Evolutionary conservation across 129 eudicot genomes (phyloP), one percentile per base, ranked within the genome.

Genomic region (Lactuca saligna): DNA sequence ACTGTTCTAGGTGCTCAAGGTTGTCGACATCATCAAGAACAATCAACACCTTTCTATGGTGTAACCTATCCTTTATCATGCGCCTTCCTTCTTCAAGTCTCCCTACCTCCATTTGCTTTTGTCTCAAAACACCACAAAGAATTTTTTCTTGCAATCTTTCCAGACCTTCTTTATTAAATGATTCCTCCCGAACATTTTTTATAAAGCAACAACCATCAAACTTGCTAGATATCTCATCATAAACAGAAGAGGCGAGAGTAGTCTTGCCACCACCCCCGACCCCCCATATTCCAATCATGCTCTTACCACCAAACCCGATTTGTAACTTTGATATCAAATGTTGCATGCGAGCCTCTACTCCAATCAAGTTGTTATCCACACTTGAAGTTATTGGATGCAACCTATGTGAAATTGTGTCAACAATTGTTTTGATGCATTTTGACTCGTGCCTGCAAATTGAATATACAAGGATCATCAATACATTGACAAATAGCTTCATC

Each of bases 241-340:
- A 32, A 57, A 75, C 3, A 35, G 55, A 38, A 17, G 68, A 13
- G 2, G 74, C 80, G 66, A 75, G 54, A 57, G 80, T 57, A 31
- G 80, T 66, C 71, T 75, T 75, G 8, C 80, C 80, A 17, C 65
- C 29, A 3, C 74, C 74, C 2, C 68, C 74, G 20, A 66, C 11
- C 12, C 80, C 80, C 74, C 80, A 67, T 57, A 67, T 75, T 13
- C 80, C 74, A 29, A 75, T 20, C 33, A 66, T 66, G 4, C 16
- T 15, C 12, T 58, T 35, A 33, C 64, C 80, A 56, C 25, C 13
- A 2, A 38, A 10, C 14, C 20, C 73, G 4, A 25, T 16, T 3
- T 13, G 12, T 14, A 74, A 17, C 53, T 17, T 25, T 20, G 48
- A 38, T n/a, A 17, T 14, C 37, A 74, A 17, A 29, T 65, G n/a